A percentile compares a stretch with the other conserved stretches of the same genome.
phyloP scores from a whole-genome alignment of 805 yeast genomes.

The Cyberlindnera nakhonratchasimensis region DNA sequence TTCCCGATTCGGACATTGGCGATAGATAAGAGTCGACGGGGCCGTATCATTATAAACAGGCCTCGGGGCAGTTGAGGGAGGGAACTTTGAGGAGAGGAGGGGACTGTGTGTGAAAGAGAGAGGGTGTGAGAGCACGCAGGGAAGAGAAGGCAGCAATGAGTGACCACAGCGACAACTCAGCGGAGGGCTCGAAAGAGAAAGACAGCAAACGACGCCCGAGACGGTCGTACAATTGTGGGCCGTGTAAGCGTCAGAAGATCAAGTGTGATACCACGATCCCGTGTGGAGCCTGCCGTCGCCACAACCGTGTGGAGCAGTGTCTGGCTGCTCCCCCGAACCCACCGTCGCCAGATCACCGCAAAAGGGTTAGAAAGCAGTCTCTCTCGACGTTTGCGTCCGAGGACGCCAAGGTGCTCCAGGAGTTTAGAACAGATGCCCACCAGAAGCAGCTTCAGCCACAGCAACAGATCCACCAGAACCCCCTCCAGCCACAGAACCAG shows the following conservation, averaged over 20 bases:
- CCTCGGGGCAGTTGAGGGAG: too few species aligned
- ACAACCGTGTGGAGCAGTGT: conserved; percentile 38
- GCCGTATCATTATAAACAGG: background rate
- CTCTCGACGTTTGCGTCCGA: conserved; percentile 16
- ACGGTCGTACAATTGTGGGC: conserved; percentile 54
- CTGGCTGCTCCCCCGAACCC: conserved; percentile 41
- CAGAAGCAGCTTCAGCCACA: conserved; percentile 2
- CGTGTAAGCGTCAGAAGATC: conserved; percentile 50
- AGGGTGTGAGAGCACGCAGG: background rate
- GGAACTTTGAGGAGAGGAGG: too few species aligned
- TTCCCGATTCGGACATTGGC: conserved; percentile 5
- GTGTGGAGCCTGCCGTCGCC: conserved; percentile 42
- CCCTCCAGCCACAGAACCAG: background rate
- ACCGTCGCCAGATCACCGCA: conserved; percentile 35
- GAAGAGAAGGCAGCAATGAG: background rate
- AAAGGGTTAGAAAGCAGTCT: conserved; percentile 23
- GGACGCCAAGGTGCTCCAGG: background rate
- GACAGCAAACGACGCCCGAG: conserved; percentile 33
- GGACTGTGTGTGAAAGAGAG: too few species aligned
- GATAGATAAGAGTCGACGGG: conserved; percentile 9
- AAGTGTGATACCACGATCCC: conserved; percentile 50
- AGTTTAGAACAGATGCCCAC: background rate
- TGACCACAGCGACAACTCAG: background rate
- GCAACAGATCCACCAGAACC: background rate
- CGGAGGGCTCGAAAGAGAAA: background rate